Base-by-base conservation (phyloP, 129 eudicot species). In the Chrysanthemum seticuspe region DNA sequence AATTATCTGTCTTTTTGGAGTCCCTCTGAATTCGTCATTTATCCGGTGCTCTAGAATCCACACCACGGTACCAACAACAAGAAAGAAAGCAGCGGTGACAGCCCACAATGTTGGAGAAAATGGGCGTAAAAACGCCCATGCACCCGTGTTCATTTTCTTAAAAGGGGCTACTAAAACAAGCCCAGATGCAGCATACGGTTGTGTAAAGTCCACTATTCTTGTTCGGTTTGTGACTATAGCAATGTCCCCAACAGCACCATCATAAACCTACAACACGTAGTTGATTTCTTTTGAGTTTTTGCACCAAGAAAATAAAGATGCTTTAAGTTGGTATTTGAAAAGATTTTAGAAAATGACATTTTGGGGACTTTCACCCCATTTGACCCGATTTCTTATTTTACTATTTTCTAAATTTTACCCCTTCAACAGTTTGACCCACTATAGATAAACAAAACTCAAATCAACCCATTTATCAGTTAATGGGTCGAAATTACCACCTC, bases 171-270 rank as follows among this genome's bases (percentile, higher is more conserved):
- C 94, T 56, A 92, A 85, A 56, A 92, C 96, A 49, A 92, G 94
- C 71, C 97, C 97, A 11, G 94, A 86, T 48, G 93, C 75, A 67
- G 89, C 86, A 79, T 70, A 89, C 13, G 97, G 97, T 79, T 89
- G 94, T 15, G 97, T 92, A 64, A 89, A 92, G 79, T 92, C 97
- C 82, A 89, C 97, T 21, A 83, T 78, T 69, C 68, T 87, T 16
- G 97, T 92, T 55, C 97, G 87, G 71, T 88, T 89, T 62, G 89
- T 85, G 44, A 83, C 85, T 52, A 92, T 89, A 13, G 96, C 93
- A 71, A 92, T 83, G 64, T 92, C 97, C 27, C 97, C 97, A 59
- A 92, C 89, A 55, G 82, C 97, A 67, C 96, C 97, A 79, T 92
- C 97, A 74, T 81, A 87, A 62, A 49, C 78, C 97, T 92, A 76